Evolutionary conservation across 192 early-diverging fungal genomes (phyloP), one percentile per base, ranked within the genome.

Genomic region (Chytriomyces hyalinus): DNA sequence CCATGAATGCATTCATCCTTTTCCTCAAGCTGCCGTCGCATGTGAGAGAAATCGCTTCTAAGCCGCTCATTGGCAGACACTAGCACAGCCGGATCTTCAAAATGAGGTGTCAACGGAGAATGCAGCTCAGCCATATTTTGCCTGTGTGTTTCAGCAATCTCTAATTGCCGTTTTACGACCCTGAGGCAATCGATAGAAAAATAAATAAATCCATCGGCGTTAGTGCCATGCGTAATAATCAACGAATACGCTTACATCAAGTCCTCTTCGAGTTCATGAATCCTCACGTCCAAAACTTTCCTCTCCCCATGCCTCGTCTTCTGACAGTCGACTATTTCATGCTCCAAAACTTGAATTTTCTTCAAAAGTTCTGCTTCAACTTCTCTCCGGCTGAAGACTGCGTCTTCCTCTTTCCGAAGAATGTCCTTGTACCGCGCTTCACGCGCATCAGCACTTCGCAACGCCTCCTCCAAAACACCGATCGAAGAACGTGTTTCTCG

Each of bases 31-130:
- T 28, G 22, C 10, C 65, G 62, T 17, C 75, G 61, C 20, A 48
- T 47, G 20, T 76, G 49, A 22, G 26, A 44, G 51, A 49, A 76
- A 51, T 76, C 75, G 11, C n/a, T 15, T 36, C 75, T 13, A 6
- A 76, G 45, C 3, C 64, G 61, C 15, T 76, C 75, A 59, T 76
- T 76, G 7, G 65, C 50, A 28, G 75, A 59, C 53, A 60, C 51
- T 13, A 71, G 36, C 8, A 22, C 44, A 57, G 69, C 69, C 15
- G 69, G 69, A 9, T 71, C 57, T 20, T 71, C 69, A 26, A 60
- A 17, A 20, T 6, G 13, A 22, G 69, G 69, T 6, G 69, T 51
- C 26, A 60, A 1, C 9, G 69, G 69, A 57, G 69, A 71, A 17
- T 50, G 17, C 53, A 22, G 15, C 11, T 71, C 49, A 71, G 22